These are phyloP conservation scores for Cenococcum geophilum DNA, from an alignment of 495 filamentous ascomycete genomes.

Conservation along the genomic window DNA sequence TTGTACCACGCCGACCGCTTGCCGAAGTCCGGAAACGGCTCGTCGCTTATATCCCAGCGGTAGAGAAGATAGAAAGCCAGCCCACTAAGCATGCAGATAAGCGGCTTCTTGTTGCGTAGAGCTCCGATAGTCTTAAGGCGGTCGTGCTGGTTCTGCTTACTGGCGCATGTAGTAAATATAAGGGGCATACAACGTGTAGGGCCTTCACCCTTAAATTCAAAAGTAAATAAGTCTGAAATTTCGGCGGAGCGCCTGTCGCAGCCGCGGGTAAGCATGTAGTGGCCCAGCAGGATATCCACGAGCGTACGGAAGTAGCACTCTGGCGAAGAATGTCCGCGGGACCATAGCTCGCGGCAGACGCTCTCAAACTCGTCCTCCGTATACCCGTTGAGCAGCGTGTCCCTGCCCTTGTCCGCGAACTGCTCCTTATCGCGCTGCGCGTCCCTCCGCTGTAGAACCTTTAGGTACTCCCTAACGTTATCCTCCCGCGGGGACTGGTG, in stretches of 20 bases:
- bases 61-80: constrained; percentile 21
- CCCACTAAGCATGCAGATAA: constrained; percentile 15
- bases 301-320: constrained; percentile 3
- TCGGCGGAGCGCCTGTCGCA: constrained; percentile 2
- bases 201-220: constrained; percentile 16
- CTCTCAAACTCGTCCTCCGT: too few relatives aligned
- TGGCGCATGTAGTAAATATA: constrained; percentile 13
- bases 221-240: constrained; percentile 19
- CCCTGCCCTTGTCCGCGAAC: too few relatives aligned
- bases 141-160: constrained; percentile 19
- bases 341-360: too few relatives aligned
- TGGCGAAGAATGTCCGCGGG: not conserved
- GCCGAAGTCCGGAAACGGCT: too few relatives aligned
- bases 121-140: constrained; percentile 9
- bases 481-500: too few relatives aligned
- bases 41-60: constrained; percentile 15
- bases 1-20: too few relatives aligned
- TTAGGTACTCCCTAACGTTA: too few relatives aligned
- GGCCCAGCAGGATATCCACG: constrained; percentile 2
- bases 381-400: too few relatives aligned
- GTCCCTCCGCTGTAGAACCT: too few relatives aligned
- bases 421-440: too few relatives aligned
- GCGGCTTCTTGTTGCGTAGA: constrained; percentile 11
- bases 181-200: constrained; percentile 14
- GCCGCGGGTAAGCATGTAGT: constrained; percentile 6